Base-by-base conservation (phyloP, 257 asterid genomes). In the Hygrophila difformis region DNA sequence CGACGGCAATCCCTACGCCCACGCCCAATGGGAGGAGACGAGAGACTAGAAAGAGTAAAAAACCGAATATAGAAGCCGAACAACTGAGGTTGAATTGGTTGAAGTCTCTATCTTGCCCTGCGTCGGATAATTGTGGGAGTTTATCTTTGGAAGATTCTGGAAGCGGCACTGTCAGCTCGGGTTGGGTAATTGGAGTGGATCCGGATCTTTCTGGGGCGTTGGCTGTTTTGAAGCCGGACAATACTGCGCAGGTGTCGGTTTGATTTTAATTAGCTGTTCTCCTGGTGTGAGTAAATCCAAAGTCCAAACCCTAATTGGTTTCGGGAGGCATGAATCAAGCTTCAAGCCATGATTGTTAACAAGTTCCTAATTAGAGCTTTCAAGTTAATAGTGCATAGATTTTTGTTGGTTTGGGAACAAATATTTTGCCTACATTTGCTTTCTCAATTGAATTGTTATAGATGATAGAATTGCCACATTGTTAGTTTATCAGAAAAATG, bases 181-280 rank as follows among this genome's bases (percentile, higher is more conserved):
- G 65, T 17, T 76, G 85, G 91, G 78, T 73, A 15, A 33, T 73
- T 20, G 86, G 88, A 6, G 62, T 76, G 15, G 83, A 76, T 73
- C 92, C 86, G 11, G 92, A 80, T 71, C 55, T 61, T 18, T 76
- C 82, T 20, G 92, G 92, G 26, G 92, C 92, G 5, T 23, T 80
- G 62, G 92, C 83, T 21, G 67, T 76, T 29, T 41, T 80, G n/a
- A 73, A 71, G 59, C 76, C 83, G 12, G 75, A 76, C 33, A 45
- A 46, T 18, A 62, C 76, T 49, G 65, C 67, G 18, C 76, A 73
- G 69, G 86, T 76, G 42, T 44, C 8, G 19, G 17, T 12, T 44
- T 11, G 19, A 13, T 12, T 38, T n/a, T 17, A 39, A 7, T 39
- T 39, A 39, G 44, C 22, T 15, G 37, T 15, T 42, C 12, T 7